Base-by-base conservation (phyloP, 1,284 basidiomycete species). In the Pseudozyma tsukubaensis region DNA sequence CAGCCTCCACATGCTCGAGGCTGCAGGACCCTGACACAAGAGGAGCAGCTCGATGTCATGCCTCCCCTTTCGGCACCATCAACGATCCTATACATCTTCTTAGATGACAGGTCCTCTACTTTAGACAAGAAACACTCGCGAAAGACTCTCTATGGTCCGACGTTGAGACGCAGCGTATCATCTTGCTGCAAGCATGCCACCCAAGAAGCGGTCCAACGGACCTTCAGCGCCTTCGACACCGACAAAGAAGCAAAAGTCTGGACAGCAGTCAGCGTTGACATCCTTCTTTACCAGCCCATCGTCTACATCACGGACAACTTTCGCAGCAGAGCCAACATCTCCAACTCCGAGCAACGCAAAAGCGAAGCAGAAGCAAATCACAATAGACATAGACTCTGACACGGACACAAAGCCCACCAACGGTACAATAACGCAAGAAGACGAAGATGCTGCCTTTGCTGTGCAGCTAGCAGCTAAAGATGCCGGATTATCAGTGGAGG, bases 241-340 rank as follows among this genome's bases (percentile, higher is more conserved):
- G 0, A 59, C 56, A 16, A 75, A 71, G 55, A 75, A 68, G 59
- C 43, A 29, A 3, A 71, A 67, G n/a, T 35, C 37, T 6, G 53
- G 56, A 0, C 59, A 71, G 35, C 72, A 75, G 19, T 58, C 64
- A 12, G 63, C 72, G 21, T 37, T 75, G 35, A 71, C 72, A 13
- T 75, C 61, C 8, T 75, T 75, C 48, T 75, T 75, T 51, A 63
- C 64, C 5, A 73, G 71, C 16, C 71, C 71, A 0, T 73, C 71
- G 6, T 29, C 54, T n/a, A 21, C 37, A 24, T 50, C 50, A 6
- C 61, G 43, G n/a, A n/a, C 60, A 1, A 57, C 29, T 1, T 50
- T 64, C 40, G 12, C 43, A 16, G 37, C n/a, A 0, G 61, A 70
- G 14, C 61, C 52, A 1, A 21, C 57, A 0, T 64, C 61, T 5